Base-by-base conservation (phyloP, 108 stramenopile species). In the Skeletonema tropicum region DNA sequence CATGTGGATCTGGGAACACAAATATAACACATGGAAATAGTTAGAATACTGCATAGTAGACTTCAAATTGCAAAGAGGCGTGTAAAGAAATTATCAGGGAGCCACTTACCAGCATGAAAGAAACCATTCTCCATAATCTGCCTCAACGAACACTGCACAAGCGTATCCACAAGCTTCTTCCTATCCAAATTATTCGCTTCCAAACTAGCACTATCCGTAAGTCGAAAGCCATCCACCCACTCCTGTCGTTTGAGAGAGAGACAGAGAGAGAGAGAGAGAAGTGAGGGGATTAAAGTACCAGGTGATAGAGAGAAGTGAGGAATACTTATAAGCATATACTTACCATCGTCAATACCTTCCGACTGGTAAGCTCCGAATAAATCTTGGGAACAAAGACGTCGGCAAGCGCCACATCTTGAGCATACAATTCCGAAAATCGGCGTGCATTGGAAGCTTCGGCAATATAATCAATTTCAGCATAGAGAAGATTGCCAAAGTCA, bases 401-500 rank as follows among this genome's bases (percentile, higher is more conserved):
- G 26, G 88, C 86, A 41, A 85, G 74, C 10, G 73, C 73, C 29
- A 96, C 90, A 64, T 84, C 81, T 55, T 90, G 83, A 3, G 94
- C 95, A 77, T 98, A 98, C 39, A 98, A 79, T 79, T 97, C 97
- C 5, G 84, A 90, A 81, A 98, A 98, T 32, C 96, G 83, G 69
- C 96, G 91, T 17, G 96, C 96, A 85, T 98, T 98, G 25, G 94
- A 94, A 57, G 94, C 95, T 86, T 98, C 98, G 19, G 97, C 98
- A 15, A 96, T 81, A 73, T 98, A 97, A 81, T 98, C 98, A 39
- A 98, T 96, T 78, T 98, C 98, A 2, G 94, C 89, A 80, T 97
- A 98, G 41, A 98, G 91, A 12, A 98, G 72, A 49, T 90, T 91
- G 1, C 98, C 98, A 83, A 98, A 98, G 75, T 97, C 97, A 77